Evolutionary conservation across 768 basidiomycete species (phyloP).

Genomic region (Hypsizygus marmoreus): DNA sequence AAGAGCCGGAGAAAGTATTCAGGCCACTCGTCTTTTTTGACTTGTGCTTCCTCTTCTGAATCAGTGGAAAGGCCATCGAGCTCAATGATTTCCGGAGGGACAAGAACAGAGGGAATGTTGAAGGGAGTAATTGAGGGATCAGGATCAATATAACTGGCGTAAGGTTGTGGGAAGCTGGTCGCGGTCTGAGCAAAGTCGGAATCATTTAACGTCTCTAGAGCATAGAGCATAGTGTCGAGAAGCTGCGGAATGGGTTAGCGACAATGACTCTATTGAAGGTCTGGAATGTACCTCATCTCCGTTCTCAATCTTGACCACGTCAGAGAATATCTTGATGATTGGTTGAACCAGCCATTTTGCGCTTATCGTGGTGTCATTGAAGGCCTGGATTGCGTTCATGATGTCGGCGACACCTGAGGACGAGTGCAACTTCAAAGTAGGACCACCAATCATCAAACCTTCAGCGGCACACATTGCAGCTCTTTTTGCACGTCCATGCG

Average conservation of each 20-base stretch:
- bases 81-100: slow-evolving; percentile 87
- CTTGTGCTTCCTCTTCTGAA: slow-evolving; percentile 66
- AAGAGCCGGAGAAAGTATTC: slow-evolving; percentile 71
- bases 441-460: slow-evolving; percentile 77
- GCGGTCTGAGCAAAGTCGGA: slow-evolving; percentile 59
- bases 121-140: slow-evolving; percentile 50
- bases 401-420: slow-evolving; percentile 65
- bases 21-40: slow-evolving; percentile 84
- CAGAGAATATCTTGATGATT: slow-evolving; percentile 50
- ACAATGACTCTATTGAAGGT: neutral
- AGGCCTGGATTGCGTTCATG: slow-evolving; percentile 70
- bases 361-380: slow-evolving; percentile 59
- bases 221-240: slow-evolving; percentile 69
- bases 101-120: slow-evolving; percentile 75
- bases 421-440: slow-evolving; percentile 60
- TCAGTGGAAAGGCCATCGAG: slow-evolving; percentile 71
- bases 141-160: slow-evolving; percentile 48
- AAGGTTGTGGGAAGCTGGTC: slow-evolving; percentile 67
- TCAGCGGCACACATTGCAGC: slow-evolving; percentile 83
- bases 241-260: slow-evolving; percentile 46
- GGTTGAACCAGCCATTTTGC: slow-evolving; percentile 72
- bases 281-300: slow-evolving; percentile 59
- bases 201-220: slow-evolving; percentile 62
- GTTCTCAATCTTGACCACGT: slow-evolving; percentile 43
- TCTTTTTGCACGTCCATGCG: slow-evolving; percentile 79